Evolutionary conservation across 768 basidiomycete species (phyloP).

Genomic region (Plicaturopsis crispa): DNA sequence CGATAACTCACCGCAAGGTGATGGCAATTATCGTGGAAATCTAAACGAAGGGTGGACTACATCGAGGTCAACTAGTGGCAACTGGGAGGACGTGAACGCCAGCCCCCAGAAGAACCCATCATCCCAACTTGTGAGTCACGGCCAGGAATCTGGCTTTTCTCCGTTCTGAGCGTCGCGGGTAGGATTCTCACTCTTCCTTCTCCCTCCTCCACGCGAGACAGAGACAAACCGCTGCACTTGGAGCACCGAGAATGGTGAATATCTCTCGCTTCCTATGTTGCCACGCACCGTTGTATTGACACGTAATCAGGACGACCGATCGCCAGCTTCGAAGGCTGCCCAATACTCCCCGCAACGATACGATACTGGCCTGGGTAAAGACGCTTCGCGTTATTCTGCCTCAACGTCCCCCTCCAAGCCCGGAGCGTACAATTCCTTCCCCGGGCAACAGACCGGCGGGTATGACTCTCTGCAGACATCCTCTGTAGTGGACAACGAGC

Average conservation of each 20-base stretch:
- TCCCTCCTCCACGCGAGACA: conserved; percentile 38
- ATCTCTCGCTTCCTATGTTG: conserved; percentile 31
- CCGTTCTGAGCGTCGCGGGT: no score
- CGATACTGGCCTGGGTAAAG: conserved; percentile 37
- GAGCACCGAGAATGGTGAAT: no score
- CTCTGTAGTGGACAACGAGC: conserved; percentile 41
- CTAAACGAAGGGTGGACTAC: conserved; percentile 45
- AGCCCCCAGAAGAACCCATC: conserved; percentile 45
- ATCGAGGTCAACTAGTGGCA: conserved; percentile 41
- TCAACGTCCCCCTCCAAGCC: conserved; percentile 39
- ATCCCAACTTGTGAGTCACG: conserved; percentile 34
- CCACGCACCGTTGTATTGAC: conserved; percentile 8
- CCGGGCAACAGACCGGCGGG: conserved; percentile 20
- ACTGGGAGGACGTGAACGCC: conserved; percentile 52
- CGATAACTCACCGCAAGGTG: conserved; percentile 39
- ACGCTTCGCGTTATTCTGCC: conserved; percentile 32
- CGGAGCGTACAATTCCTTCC: no score
- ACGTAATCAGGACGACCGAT: conserved; percentile 35
- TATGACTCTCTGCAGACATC: conserved; percentile 32
- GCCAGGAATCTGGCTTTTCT: no score
- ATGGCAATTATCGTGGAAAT: conserved; percentile 37
- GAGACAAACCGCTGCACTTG: conserved; percentile 34
- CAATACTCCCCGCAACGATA: conserved; percentile 50
- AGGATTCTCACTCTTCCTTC: conserved; percentile 37
- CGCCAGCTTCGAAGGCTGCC: conserved; percentile 33